phyloP scores from a whole-genome alignment of 345 rosid genomes.

The Kandelia obovata region DNA sequence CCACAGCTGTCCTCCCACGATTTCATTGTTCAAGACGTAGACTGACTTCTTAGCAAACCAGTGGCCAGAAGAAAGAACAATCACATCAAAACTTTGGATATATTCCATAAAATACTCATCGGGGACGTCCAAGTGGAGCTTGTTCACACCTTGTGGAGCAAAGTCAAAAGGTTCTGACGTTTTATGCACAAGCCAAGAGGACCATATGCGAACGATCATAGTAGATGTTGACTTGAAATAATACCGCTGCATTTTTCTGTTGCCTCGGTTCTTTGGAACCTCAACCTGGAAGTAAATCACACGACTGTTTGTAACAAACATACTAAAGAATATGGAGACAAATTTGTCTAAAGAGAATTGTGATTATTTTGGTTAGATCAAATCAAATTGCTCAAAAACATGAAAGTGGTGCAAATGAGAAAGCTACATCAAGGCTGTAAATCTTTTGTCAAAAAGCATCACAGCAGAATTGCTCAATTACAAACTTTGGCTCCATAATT shows the following conservation, averaged over 20 bases:
- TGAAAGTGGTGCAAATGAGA: not conserved
- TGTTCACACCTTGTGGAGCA: conserved; percentile 70
- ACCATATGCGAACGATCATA: conserved; percentile 82
- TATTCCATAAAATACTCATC: conserved; percentile 68
- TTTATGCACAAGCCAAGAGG: conserved; percentile 92
- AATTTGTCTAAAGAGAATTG: not conserved
- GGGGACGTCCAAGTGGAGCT: conserved; percentile 86
- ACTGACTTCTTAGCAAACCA: conserved; percentile 97
- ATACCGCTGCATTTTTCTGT: conserved; percentile 83
- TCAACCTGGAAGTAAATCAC: conserved; percentile 61
- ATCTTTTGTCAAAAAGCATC: not conserved
- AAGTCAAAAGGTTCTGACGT: conserved; percentile 55
- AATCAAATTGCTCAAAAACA: not conserved
- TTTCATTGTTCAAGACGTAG: conserved; percentile 71
- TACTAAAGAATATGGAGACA: not conserved
- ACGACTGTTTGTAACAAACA: not conserved
- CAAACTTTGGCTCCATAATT: too few relatives aligned
- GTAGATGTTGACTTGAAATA: conserved; percentile 64
- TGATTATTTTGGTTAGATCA: too few relatives aligned
- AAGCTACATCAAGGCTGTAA: not conserved
- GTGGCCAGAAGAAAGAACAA: conserved; percentile 90
- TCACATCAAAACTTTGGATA: conserved; percentile 64
- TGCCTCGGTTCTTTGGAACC: conserved; percentile 85
- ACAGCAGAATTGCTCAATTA: not conserved
- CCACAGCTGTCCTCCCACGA: conserved; percentile 95